Evolutionary conservation across 2,329 filamentous ascomycete genomes (phyloP).

Genomic region (Spiromastix sp.): DNA sequence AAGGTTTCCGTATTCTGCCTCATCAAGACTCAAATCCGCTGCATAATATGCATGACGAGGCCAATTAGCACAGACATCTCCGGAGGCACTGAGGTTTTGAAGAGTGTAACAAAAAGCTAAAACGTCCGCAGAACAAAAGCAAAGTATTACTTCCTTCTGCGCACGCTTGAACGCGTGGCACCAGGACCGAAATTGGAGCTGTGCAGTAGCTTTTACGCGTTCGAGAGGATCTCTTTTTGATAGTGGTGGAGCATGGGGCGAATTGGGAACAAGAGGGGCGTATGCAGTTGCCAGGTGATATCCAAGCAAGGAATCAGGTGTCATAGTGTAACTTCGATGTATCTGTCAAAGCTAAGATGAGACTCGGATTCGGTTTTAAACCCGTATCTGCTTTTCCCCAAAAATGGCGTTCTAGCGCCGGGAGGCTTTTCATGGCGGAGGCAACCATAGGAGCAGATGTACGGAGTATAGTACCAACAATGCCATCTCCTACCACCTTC

Average conservation of each 20-base stretch:
- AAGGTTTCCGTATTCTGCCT: slow-evolving; percentile 28
- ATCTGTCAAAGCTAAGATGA: neutral
- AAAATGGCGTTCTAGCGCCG: slow-evolving; percentile 13
- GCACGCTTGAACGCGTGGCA: slow-evolving; percentile 12
- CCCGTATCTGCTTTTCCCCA: slow-evolving; percentile 23
- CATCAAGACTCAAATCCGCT: slow-evolving; percentile 34
- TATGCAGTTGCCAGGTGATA: slow-evolving; percentile 48
- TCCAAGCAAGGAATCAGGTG: slow-evolving; percentile 42
- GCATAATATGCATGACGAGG: slow-evolving; percentile 35
- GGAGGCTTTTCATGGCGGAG: slow-evolving; percentile 7
- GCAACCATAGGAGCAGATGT: slow-evolving; percentile 19
- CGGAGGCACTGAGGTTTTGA: slow-evolving; percentile 27
- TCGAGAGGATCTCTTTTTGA: slow-evolving; percentile 1
- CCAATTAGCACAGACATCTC: slow-evolving; percentile 26
- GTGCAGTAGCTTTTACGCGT: slow-evolving; percentile 7
- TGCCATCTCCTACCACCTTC: no score
- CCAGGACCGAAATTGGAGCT: slow-evolving; percentile 17
- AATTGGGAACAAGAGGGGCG: slow-evolving; percentile 27
- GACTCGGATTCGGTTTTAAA: slow-evolving; percentile 5
- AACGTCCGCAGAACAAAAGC: slow-evolving; percentile 40
- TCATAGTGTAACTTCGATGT: slow-evolving; percentile 35
- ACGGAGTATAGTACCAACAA: slow-evolving; percentile 12
- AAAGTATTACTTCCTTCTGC: slow-evolving; percentile 28
- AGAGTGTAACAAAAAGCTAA: slow-evolving; percentile 44
- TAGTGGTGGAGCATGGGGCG: slow-evolving; percentile 24